Base-by-base conservation (phyloP, 176 grass and related monocot species). In the Oryza longistaminata region DNA sequence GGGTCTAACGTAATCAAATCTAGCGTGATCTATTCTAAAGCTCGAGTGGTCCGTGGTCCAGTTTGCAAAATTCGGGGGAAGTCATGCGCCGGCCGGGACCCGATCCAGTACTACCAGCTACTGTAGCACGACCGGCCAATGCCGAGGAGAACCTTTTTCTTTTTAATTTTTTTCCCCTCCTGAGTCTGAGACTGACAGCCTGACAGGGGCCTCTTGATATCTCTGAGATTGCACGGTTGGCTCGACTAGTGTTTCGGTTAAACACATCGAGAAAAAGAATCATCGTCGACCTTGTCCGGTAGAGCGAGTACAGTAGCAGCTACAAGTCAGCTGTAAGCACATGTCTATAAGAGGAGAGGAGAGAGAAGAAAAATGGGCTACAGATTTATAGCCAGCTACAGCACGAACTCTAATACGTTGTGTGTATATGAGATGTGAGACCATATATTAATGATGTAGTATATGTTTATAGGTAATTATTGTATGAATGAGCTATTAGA, bases 1-100 rank as follows among this genome's bases (percentile, higher is more conserved):
- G 27, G 71, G 64, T 44, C 44, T 49, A n/a, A 87, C 80, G 80
- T 83, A 83, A 87, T 83, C 80, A 90, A 87, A 90, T 90, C 84
- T 37, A 22, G 15, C 48, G 75, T 5, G 88, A 90, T 90, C 80
- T 87, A 73, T 78, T 66, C 46, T 62, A 87, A 90, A 90, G 79
- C 73, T 21, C 37, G 33, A 19, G 83, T 37, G 78, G 65, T 42
- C 40, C 71, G 68, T 50, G 84, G 88, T 78, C 88, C 88, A 27
- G 58, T 27, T 72, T 61, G 35, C 84, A 78, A 46, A 78, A 90
- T 90, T 86, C 58, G n/a, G 62, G 66, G 73, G 26, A 82, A 78
- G 74, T 15, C 58, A 11, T 58, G 55, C 55, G 12, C 22, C 15
- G 69, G 45, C 72, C 52, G 75, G 52, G 66, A n/a, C 71, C 70